A percentile compares a stretch with the other conserved stretches of the same genome.
Conservation (phyloP, 1,284 basidiomycete species). For the Moesziomyces globuligerus region DNA sequence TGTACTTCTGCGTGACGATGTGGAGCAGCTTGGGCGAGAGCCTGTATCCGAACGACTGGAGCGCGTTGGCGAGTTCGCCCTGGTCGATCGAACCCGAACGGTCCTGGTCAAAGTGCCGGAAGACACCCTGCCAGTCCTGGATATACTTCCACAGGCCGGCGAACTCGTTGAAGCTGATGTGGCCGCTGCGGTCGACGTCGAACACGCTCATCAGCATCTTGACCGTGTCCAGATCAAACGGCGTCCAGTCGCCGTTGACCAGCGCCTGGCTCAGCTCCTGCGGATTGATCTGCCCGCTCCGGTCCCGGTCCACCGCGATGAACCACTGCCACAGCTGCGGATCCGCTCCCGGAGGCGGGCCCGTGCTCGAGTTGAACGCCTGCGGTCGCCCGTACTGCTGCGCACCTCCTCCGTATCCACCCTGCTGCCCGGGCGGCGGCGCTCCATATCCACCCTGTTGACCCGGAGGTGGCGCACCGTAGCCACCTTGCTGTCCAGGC, state of each 20-base stretch:
- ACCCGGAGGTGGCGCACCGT: constrained; percentile 28
- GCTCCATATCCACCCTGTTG: constrained; percentile 34
- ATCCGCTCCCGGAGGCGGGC: constrained; percentile 57
- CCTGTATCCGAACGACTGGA: constrained; percentile 57
- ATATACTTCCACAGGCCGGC: constrained; percentile 60
- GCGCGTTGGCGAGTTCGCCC: constrained; percentile 48
- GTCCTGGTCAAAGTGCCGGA: constrained; percentile 57
- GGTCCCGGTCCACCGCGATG: constrained; percentile 57
- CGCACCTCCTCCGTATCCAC: constrained; percentile 16
- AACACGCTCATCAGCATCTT: constrained; percentile 63
- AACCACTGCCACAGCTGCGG: constrained; percentile 64
- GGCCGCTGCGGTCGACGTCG: constrained; percentile 56
- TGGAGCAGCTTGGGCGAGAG: constrained; percentile 53
- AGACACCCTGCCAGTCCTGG: constrained; percentile 61
- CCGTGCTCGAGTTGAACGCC: constrained; percentile 42
- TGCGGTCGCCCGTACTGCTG: constrained; percentile 38
- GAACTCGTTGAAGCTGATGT: constrained; percentile 62
- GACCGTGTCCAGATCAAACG: constrained; percentile 58
- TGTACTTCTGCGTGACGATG: constrained; percentile 56
- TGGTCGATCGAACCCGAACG: constrained; percentile 55
- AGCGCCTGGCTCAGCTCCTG: constrained; percentile 57
- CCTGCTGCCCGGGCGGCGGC: constrained; percentile 26
- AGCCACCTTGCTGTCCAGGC: constrained; percentile 37
- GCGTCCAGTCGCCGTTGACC: constrained; percentile 61
- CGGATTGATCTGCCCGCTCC: constrained; percentile 52